Percentiles rank a stretch among this genome's conserved stretches.
These are phyloP conservation scores for Sequoiadendron giganteum DNA, from an alignment of 75 land plant genomes.

Conservation along the genomic window DNA sequence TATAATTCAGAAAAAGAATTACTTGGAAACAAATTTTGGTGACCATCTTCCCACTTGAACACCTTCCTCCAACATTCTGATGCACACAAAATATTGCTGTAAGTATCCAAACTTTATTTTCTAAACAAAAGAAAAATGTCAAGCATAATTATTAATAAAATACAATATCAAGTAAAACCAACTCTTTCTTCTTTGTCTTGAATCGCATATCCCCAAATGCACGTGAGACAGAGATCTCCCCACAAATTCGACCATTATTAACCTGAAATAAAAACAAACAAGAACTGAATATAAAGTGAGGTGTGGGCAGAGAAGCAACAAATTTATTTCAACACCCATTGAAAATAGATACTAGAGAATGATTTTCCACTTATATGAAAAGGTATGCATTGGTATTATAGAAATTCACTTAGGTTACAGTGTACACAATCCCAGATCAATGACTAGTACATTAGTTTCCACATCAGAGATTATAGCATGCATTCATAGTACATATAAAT, in stretches of 20 bases:
- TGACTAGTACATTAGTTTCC: not conserved
- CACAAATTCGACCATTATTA: slow-evolving; percentile 88
- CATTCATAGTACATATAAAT: not conserved
- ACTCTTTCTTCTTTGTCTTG: slow-evolving; percentile 81
- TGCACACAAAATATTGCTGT: not conserved
- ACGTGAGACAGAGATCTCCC: slow-evolving; percentile 92
- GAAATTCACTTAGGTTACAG: not conserved
- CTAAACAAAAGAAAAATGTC: not conserved
- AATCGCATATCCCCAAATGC: slow-evolving; percentile 94
- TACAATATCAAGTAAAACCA: slow-evolving; percentile 8
- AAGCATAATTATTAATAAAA: not conserved
- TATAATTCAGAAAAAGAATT: slow-evolving; percentile 6
- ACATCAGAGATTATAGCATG: not conserved
- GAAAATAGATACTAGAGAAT: not conserved
- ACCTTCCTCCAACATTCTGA: slow-evolving; percentile 89
- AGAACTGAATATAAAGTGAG: not conserved
- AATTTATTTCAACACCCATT: not conserved
- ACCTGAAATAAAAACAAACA: slow-evolving; percentile 41
- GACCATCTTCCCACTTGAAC: slow-evolving; percentile 77
- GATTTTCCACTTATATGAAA: not conserved
- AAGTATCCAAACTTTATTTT: not conserved
- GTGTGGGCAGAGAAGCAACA: not conserved
- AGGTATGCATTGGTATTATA: not conserved
- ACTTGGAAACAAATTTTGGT: slow-evolving; percentile 72
- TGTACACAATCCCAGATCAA: not conserved